A percentile compares a stretch with the other conserved stretches of the same genome.
Conservation (phyloP, 495 filamentous ascomycete species). For the Cladorrhinum samala region DNA sequence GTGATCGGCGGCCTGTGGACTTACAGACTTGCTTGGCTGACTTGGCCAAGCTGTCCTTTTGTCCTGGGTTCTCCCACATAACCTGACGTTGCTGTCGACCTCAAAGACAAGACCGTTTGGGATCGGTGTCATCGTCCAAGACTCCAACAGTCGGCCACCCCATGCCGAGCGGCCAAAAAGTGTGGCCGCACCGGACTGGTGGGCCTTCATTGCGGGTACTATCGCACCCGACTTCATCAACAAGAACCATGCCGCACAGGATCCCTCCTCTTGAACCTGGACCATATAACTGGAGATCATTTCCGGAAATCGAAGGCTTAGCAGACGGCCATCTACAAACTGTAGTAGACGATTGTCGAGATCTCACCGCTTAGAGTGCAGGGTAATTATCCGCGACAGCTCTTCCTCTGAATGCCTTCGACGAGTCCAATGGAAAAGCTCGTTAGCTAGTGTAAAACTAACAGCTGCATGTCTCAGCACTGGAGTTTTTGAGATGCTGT, state of each 20-base stretch:
- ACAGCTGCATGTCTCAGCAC: constrained; percentile 13
- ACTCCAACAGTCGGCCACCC: constrained; percentile 2
- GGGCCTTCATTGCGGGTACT: background rate
- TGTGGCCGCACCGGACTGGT: background rate
- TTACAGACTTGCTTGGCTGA: background rate
- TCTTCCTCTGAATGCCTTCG: background rate
- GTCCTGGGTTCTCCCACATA: background rate
- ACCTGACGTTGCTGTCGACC: background rate
- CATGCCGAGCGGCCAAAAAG: too few species aligned
- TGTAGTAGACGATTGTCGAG: too few species aligned
- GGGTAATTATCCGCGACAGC: background rate
- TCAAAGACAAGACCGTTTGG: constrained; percentile 2
- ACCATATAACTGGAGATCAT: too few species aligned
- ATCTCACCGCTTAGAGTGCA: background rate
- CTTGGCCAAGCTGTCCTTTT: background rate
- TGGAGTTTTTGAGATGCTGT: background rate
- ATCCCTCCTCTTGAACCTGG: too few species aligned
- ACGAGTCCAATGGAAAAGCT: background rate
- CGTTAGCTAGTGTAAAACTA: background rate
- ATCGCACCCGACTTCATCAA: too few species aligned
- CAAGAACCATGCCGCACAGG: too few species aligned
- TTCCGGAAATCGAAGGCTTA: too few species aligned
- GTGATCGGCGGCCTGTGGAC: background rate
- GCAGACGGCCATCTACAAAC: too few species aligned
- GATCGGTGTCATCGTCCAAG: constrained; percentile 8